Percentiles rank a stretch among this genome's conserved stretches.
phyloP scores from a whole-genome alignment of 1,284 basidiomycete genomes.

The Irpex rosettiformis region DNA sequence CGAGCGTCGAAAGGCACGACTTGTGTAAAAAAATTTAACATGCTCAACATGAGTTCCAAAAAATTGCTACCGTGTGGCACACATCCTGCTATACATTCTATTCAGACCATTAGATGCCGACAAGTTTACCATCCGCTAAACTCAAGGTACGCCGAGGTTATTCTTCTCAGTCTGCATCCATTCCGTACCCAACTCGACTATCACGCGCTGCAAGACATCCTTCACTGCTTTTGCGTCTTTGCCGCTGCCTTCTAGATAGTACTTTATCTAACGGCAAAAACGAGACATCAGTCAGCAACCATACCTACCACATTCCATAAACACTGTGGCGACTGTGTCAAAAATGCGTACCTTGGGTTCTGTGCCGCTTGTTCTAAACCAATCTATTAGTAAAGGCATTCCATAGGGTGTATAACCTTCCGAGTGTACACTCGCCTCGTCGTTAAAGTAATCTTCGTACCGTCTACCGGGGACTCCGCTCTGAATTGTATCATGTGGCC shows the following conservation, averaged over 20 bases:
- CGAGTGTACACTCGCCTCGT: constrained; percentile 44
- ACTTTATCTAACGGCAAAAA: constrained; percentile 59
- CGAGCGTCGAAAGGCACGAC: constrained; percentile 27
- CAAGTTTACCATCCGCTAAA: too few species aligned
- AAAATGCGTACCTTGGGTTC: constrained; percentile 68
- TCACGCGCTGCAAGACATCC: constrained; percentile 46
- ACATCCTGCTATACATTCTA: too few species aligned
- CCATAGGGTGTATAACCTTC: not conserved
- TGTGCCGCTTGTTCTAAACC: constrained; percentile 74
- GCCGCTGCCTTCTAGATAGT: constrained; percentile 77
- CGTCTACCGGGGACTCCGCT: constrained; percentile 41
- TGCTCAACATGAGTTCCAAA: not conserved
- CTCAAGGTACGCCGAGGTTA: constrained; percentile 33
- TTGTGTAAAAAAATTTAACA: not conserved
- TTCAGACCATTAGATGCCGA: too few species aligned
- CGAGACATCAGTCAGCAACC: not conserved
- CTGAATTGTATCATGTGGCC: constrained; percentile 85
- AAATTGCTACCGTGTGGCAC: too few species aligned
- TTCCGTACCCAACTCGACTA: constrained; percentile 53
- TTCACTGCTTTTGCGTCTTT: constrained; percentile 41
- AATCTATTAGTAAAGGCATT: not conserved
- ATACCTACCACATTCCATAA: not conserved
- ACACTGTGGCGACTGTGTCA: not conserved
- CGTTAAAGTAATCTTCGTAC: constrained; percentile 58
- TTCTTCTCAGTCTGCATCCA: constrained; percentile 70